Conservation (phyloP, 2,329 filamentous ascomycete species). For the Aspergillus carbonarius region DNA sequence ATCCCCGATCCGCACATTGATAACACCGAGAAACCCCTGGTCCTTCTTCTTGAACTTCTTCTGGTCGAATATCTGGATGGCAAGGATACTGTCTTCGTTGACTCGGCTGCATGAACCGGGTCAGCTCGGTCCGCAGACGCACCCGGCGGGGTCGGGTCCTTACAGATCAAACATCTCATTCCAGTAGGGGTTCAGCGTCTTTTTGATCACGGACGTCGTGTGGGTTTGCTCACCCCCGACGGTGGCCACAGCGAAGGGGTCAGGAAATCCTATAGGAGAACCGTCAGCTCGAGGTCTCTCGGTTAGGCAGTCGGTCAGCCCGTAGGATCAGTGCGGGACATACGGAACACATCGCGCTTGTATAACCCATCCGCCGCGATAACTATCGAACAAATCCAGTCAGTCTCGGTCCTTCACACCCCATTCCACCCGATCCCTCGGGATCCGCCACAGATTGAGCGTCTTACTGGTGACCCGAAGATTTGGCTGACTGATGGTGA, state of each 20-base stretch:
- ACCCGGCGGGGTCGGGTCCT: conserved; percentile 29
- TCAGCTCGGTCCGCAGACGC: conserved; percentile 11
- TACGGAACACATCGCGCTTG: conserved; percentile 99
- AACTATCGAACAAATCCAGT: conserved; percentile 57
- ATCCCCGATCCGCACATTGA: conserved; percentile 94
- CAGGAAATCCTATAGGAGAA: conserved; percentile 73
- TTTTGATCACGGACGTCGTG: conserved; percentile 96
- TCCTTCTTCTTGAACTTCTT: conserved; percentile 99
- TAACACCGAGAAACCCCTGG: conserved; percentile 95
- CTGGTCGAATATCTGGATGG: conserved; percentile 98
- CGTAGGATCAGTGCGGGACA: conserved; percentile 40
- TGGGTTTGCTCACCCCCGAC: conserved; percentile 97
- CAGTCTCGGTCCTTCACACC: conserved; percentile 16
- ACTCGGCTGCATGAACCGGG: conserved; percentile 62
- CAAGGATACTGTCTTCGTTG: conserved; percentile 92
- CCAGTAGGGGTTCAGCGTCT: conserved; percentile 99
- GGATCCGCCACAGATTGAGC: neutral
- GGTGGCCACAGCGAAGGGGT: conserved; percentile 96
- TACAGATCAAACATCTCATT: conserved; percentile 99
- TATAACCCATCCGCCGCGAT: conserved; percentile 98
- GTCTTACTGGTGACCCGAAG: conserved; percentile 84
- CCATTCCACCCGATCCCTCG: neutral
- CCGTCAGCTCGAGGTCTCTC: conserved; percentile 11
- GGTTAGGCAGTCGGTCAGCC: neutral
- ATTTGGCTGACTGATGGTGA: conserved; percentile 68